These are phyloP conservation scores for Candida sp. DNA, from an alignment of 1,139 yeast species.

Conservation along the genomic window DNA sequence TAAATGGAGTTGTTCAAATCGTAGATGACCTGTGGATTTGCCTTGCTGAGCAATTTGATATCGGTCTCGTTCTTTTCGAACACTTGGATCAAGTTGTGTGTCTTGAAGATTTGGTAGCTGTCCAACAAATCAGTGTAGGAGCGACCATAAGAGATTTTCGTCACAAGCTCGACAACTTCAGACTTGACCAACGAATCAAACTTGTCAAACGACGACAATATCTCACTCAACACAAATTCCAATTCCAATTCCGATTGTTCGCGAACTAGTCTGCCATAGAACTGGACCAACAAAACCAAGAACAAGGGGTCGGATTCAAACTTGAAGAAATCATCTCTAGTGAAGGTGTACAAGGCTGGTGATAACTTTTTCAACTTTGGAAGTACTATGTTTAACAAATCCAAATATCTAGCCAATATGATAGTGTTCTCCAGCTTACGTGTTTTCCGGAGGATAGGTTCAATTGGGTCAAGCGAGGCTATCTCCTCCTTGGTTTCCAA, in stretches of 20 bases:
- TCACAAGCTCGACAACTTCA: slow-evolving; percentile 12
- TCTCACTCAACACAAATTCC: slow-evolving; percentile 16
- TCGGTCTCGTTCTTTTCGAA: slow-evolving; percentile 22
- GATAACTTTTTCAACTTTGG: slow-evolving; percentile 10
- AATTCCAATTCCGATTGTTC: slow-evolving; percentile 13
- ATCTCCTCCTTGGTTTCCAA: slow-evolving; percentile 10
- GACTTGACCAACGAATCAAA: slow-evolving; percentile 13
- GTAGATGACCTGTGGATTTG: slow-evolving; percentile 26
- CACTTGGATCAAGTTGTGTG: slow-evolving; percentile 21
- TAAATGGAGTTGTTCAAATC: slow-evolving; percentile 17
- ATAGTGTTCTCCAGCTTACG: slow-evolving; percentile 18
- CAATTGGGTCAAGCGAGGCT: slow-evolving; percentile 11
- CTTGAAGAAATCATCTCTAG: slow-evolving; percentile 16
- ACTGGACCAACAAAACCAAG: slow-evolving; percentile 28
- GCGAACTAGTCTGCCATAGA: slow-evolving; percentile 26
- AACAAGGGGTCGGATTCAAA: slow-evolving; percentile 29
- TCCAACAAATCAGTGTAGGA: slow-evolving; percentile 13
- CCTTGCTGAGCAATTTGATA: slow-evolving; percentile 22
- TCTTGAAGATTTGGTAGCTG: slow-evolving; percentile 21
- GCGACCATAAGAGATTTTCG: slow-evolving; percentile 12
- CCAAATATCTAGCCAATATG: slow-evolving; percentile 28
- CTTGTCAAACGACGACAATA: slow-evolving; percentile 16
- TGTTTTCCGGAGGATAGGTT: slow-evolving; percentile 5
- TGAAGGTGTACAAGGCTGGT: slow-evolving; percentile 15
- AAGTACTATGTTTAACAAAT: slow-evolving; percentile 15